A percentile compares a stretch with the other conserved stretches of the same genome.
Conservation (phyloP, 2,329 filamentous ascomycete species). For the Rutstroemia sp. region DNA sequence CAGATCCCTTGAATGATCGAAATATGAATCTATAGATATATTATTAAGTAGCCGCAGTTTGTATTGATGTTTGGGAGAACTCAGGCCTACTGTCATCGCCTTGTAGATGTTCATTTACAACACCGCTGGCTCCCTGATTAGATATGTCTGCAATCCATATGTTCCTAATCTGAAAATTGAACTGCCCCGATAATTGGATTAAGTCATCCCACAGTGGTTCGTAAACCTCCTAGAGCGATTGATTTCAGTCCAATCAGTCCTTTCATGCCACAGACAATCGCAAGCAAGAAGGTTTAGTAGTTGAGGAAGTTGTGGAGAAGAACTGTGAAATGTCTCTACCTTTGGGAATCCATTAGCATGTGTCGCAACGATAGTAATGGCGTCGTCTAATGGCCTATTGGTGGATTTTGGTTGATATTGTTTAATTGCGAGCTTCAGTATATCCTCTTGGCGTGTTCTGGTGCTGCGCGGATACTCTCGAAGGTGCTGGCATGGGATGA, state of each 20-base stretch:
- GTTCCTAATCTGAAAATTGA: slow-evolving; percentile 53
- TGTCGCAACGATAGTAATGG: slow-evolving; percentile 79
- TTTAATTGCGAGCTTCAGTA: slow-evolving; percentile 40
- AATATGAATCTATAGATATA: slow-evolving; percentile 44
- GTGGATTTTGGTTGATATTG: slow-evolving; percentile 78
- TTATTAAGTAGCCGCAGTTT: slow-evolving; percentile 28
- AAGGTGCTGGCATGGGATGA: too few species aligned
- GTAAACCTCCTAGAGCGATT: slow-evolving; percentile 66
- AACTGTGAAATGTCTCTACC: slow-evolving; percentile 36
- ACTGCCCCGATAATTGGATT: slow-evolving; percentile 32
- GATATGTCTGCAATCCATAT: slow-evolving; percentile 89
- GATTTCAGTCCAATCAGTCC: not conserved
- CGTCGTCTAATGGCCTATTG: slow-evolving; percentile 50
- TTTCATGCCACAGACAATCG: too few species aligned
- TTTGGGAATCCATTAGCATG: slow-evolving; percentile 94
- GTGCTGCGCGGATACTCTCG: too few species aligned
- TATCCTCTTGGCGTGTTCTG: not conserved
- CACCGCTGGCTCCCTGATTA: slow-evolving; percentile 71
- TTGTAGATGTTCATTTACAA: slow-evolving; percentile 66
- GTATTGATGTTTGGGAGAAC: not conserved
- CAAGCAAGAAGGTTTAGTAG: too few species aligned
- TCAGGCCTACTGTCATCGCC: slow-evolving; percentile 64
- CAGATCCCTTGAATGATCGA: slow-evolving; percentile 78
- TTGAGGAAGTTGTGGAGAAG: not conserved
- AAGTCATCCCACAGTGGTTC: slow-evolving; percentile 82